Conservation (phyloP, 2,329 filamentous ascomycete species). For the Pyrenophora seminiperda region DNA sequence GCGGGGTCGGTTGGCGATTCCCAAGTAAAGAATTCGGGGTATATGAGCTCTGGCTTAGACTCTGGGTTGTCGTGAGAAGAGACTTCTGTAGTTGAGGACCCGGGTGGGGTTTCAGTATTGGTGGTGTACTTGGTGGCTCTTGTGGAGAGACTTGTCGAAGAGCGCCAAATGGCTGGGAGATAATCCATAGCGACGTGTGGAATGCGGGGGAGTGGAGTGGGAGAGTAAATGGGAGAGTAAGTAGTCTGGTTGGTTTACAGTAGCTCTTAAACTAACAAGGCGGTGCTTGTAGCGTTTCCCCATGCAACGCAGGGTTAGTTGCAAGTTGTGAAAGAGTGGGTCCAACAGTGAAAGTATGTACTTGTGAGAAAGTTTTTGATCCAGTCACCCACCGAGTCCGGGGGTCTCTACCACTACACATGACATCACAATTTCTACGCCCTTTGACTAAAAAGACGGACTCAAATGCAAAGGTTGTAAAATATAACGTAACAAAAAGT, state of each 20-base stretch:
- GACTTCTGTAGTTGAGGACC: not conserved
- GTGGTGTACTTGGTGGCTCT: not conserved
- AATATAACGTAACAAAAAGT: constrained; percentile 16
- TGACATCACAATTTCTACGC: constrained; percentile 7
- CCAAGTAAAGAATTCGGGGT: constrained; percentile 24
- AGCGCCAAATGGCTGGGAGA: not conserved
- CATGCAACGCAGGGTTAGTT: too few species aligned
- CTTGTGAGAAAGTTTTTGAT: too few species aligned
- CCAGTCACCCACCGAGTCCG: too few species aligned
- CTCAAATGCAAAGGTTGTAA: not conserved
- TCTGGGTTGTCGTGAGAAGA: not conserved
- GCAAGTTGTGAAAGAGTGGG: too few species aligned
- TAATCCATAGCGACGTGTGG: not conserved
- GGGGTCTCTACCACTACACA: too few species aligned
- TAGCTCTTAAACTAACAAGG: too few species aligned
- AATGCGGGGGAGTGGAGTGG: too few species aligned
- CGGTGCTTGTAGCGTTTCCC: too few species aligned
- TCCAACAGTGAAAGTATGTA: too few species aligned
- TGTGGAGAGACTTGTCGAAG: not conserved
- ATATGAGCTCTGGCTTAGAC: not conserved
- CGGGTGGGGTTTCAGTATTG: not conserved
- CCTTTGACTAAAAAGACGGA: constrained; percentile 5
- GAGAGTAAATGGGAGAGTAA: too few species aligned
- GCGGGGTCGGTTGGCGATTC: constrained; percentile 27
- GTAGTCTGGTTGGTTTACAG: too few species aligned